phyloP scores from a whole-genome alignment of 2,329 filamentous ascomycete genomes.

The Cytospora piceicola region DNA sequence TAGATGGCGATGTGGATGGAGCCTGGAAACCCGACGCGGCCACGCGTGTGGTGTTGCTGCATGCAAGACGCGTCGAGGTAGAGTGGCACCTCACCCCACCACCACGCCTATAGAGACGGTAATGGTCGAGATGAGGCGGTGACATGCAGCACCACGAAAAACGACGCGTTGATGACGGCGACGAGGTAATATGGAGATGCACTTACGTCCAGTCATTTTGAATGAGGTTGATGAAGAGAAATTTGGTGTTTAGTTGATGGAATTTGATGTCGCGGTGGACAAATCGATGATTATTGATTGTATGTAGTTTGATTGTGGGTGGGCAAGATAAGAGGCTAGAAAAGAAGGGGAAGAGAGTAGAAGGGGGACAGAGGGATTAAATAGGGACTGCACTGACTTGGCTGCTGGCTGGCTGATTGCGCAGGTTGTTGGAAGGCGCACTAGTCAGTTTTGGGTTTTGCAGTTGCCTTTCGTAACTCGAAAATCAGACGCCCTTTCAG shows the following conservation, averaged over 20 bases:
- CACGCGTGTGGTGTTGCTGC: slow-evolving; percentile 29
- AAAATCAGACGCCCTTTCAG: slow-evolving; percentile 1
- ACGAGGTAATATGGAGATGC: slow-evolving; percentile 20
- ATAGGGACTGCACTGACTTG: slow-evolving; percentile 24
- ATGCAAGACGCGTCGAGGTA: slow-evolving; percentile 39
- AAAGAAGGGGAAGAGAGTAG: slow-evolving; percentile 19
- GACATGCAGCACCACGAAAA: slow-evolving; percentile 5
- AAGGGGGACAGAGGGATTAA: slow-evolving; percentile 25
- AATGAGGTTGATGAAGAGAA: slow-evolving; percentile 40
- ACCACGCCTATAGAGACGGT: slow-evolving; percentile 34
- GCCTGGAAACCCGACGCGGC: slow-evolving; percentile 25
- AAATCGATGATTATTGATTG: slow-evolving; percentile 38
- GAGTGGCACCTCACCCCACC: slow-evolving; percentile 33
- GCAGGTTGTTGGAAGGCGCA: slow-evolving; percentile 29
- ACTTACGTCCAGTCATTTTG: slow-evolving; percentile 66
- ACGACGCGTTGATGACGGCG: slow-evolving; percentile 20
- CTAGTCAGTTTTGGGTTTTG: slow-evolving; percentile 32
- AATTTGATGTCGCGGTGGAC: slow-evolving; percentile 40
- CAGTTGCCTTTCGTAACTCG: slow-evolving; percentile 12
- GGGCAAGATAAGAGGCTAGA: slow-evolving; percentile 34
- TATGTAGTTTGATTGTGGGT: slow-evolving; percentile 28
- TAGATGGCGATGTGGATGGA: slow-evolving; percentile 18
- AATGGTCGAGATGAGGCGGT: slow-evolving; percentile 26
- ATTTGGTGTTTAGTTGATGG: slow-evolving; percentile 34
- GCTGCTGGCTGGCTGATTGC: slow-evolving; percentile 6